Base-by-base conservation (phyloP, 495 filamentous ascomycete species). In the Neurospora sp. region DNA sequence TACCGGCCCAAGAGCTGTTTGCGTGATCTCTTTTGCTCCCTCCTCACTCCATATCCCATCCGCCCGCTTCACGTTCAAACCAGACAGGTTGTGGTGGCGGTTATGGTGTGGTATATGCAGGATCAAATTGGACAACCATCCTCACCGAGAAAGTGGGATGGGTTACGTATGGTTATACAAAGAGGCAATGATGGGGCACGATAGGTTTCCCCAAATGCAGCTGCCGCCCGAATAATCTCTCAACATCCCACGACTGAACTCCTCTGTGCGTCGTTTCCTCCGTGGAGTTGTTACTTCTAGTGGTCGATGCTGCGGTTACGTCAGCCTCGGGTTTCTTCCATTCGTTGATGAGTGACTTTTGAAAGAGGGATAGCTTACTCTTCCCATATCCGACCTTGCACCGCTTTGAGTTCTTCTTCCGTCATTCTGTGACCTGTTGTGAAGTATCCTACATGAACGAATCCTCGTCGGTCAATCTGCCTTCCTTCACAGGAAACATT, bases 361-460 rank as follows among this genome's bases (percentile, higher is more conserved):
- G 69, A 21, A 43, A 13, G 40, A n/a, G 40, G 21, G 34, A 59
- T 37, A 38, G 38, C 87, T 85, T 81, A 88, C 87, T 96, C 93
- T 82, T 97, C 94, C 96, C 96, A 99, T 73, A 92, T 92, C 74
- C 96, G 90, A 73, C 96, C 96, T 76, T 92, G 90, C 42, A 99
- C 94, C 36, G 92, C 88, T 39, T 88, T 85, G 70, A 99, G 86
- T 78, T 98, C 96, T 70, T 94, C 91, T 84, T 90, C 90, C 13
- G 92, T 94, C 88, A 94, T 92, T 77, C 92, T 87, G 80, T 96
- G 93, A 40, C 96, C 96, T 13, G 91, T 96, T n/a, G 96, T 98
- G 83, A 94, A 89, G 77, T 91, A 90, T 59, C 88, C 88, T 88
- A 75, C 72, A 69, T 73, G 21, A 71, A 73, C 81, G 70, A 38